Evolutionary conservation across 768 basidiomycete species (phyloP).

Genomic region (Serendipita vermifera): DNA sequence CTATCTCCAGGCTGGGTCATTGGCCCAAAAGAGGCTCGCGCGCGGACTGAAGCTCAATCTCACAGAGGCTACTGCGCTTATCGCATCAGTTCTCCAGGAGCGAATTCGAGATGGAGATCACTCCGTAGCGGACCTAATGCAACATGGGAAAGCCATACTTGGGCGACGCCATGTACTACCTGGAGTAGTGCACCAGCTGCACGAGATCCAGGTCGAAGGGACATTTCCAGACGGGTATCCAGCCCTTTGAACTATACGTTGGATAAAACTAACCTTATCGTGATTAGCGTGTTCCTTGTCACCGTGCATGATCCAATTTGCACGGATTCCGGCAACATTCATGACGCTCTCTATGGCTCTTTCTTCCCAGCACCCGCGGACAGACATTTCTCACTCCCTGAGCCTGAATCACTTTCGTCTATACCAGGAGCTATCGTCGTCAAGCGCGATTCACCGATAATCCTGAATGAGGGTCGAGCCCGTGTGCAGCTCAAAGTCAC

Average conservation of each 20-base stretch:
- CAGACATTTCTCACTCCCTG: conserved; percentile 46
- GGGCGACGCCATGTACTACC: conserved; percentile 83
- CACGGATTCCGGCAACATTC: conserved; percentile 63
- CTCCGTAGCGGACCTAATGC: conserved; percentile 85
- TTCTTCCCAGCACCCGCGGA: conserved; percentile 72
- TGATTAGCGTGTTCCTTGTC: conserved; percentile 74
- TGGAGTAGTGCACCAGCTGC: conserved; percentile 56
- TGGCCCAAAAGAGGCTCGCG: conserved; percentile 90
- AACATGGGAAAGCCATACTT: conserved; percentile 75
- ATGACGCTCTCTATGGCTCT: conserved; percentile 83
- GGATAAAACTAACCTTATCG: neutral
- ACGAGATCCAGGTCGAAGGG: conserved; percentile 89
- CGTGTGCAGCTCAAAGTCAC: conserved; percentile 62
- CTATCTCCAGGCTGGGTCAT: conserved; percentile 51
- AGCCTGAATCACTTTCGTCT: conserved; percentile 37
- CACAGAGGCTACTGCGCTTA: conserved; percentile 78
- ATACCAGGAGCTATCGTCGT: conserved; percentile 68
- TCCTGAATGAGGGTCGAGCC: conserved; percentile 58
- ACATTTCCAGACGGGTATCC: conserved; percentile 83
- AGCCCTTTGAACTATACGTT: conserved; percentile 16
- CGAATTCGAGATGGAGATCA: conserved; percentile 82
- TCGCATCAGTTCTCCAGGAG: conserved; percentile 87
- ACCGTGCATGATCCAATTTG: conserved; percentile 94
- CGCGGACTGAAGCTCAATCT: conserved; percentile 81
- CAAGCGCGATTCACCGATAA: conserved; percentile 43